Evolutionary conservation across 768 basidiomycete genomes (phyloP), one percentile per base, ranked within the genome.

Genomic region (Solioccasus polychromus): DNA sequence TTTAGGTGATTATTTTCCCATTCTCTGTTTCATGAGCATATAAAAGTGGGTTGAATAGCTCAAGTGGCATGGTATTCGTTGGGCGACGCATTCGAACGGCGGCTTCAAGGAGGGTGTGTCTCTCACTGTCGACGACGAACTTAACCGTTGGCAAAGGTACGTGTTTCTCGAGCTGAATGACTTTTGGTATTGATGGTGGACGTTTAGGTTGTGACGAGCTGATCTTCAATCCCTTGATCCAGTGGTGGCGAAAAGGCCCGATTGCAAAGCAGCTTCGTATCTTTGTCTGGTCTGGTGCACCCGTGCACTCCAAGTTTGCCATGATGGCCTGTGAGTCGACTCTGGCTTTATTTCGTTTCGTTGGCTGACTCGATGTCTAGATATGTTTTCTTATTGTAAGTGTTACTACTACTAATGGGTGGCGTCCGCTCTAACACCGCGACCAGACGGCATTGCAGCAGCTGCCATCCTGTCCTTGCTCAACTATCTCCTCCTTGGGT

Each of bases 51-150:
- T n/a, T n/a, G 71, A 69, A 6, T n/a, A 59, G 59, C 53, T 61
- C 48, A 63, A 46, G 29, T 48, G 52, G 18, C 61, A 63, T 25
- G 49, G 1, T 23, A 63, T 67, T 40, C 82, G 57, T 18, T 70
- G 88, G 91, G 85, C 91, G 18, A 88, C 87, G 2, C 94, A 94
- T 61, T 86, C 84, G 1, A 75, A 86, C 7, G 86, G 90, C 31
- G 88, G 82, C 2, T 94, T 94, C 75, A 88, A 92, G 68, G 92
- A 96, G 58, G 92, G 92, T 52, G 92, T 96, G 17, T 89, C 87
- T 0, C 68, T 96, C 22, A 93, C 92, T 0, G 85, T 83, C 45
- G 90, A 92, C 44, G 92, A 96, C 54, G 92, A 96, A 63, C 69
- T 96, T 8, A 93, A 93, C 56, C 68, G 92, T 3, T 96, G 92